A percentile compares a stretch with the other conserved stretches of the same genome.
These are phyloP conservation scores for Boletales sp. DNA, from an alignment of 768 basidiomycete genomes.

Conservation along the genomic window DNA sequence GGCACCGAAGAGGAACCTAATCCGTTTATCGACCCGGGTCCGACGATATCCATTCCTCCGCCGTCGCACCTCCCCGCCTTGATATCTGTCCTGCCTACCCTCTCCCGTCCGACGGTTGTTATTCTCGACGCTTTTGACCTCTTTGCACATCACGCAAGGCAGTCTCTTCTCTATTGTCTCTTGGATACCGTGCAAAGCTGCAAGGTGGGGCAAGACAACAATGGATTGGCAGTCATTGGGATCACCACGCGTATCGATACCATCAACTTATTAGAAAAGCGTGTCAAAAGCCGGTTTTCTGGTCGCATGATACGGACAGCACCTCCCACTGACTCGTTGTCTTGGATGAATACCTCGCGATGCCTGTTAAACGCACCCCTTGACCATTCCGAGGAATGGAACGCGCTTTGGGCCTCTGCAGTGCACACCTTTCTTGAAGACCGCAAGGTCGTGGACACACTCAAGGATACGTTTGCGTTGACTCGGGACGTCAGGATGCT, in stretches of 20 bases:
- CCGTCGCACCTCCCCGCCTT: conserved; percentile 70
- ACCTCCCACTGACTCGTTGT: conserved; percentile 47
- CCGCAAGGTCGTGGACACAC: conserved; percentile 36
- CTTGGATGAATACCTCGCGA: conserved; percentile 51
- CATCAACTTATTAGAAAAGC: conserved; percentile 86
- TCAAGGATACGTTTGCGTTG: conserved; percentile 61
- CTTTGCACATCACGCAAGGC: conserved; percentile 88
- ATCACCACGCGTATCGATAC: conserved; percentile 85
- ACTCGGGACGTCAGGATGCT: conserved; percentile 59
- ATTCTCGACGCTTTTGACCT: conserved; percentile 92
- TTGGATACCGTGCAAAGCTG: conserved; percentile 92
- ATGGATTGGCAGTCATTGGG: conserved; percentile 83
- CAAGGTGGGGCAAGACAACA: conserved; percentile 51
- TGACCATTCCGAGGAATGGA: conserved; percentile 50
- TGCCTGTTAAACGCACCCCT: conserved; percentile 36
- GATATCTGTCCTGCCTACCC: conserved; percentile 73
- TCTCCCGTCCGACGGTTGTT: conserved; percentile 75
- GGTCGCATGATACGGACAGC: conserved; percentile 82
- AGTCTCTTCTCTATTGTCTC: conserved; percentile 91
- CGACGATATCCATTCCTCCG: conserved; percentile 47
- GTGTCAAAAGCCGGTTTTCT: conserved; percentile 97
- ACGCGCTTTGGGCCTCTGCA: conserved; percentile 48
- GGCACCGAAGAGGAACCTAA: conserved; percentile 42
- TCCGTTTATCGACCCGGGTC: conserved; percentile 43
- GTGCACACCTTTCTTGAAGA: conserved; percentile 59